Base-by-base conservation (phyloP, 2,329 filamentous ascomycete genomes). In the Alternaria conjuncta region DNA sequence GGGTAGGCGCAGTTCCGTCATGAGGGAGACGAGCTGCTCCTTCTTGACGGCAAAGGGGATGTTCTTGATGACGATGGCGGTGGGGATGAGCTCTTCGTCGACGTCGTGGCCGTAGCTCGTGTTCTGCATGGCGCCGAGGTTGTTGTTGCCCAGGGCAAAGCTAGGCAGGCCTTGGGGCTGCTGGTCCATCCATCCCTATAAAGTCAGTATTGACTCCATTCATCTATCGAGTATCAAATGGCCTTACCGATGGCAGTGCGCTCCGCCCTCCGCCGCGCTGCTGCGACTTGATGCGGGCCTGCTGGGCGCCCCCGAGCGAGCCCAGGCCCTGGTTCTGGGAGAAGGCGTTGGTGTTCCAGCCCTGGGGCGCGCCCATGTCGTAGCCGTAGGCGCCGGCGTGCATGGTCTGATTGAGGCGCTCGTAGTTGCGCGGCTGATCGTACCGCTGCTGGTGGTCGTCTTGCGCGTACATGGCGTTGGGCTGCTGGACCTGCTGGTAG, bases 31-130 rank as follows among this genome's bases (percentile, higher is more conserved):
- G 43, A 99, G 86, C 74, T 95, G 93, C 82, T 99, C 96, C 82
- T 98, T 98, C 81, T 97, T 94, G 61, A 98, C 94, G 26, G 96
- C 96, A 79, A 99, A 99, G 0, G 96, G 96, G 41, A 99, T 99
- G 79, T 99, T 99, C 84, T 99, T 99, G 82, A 99, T 98, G 63
- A 99, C 96, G 73, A 99, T 98, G 58, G 96, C 96, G 4, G 96
- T 99, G 3, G 95, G 95, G 63, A 99, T 99, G 64, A 99, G 88
- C 82, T 98, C 95, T 71, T 97, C 95, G 60, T 89, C 86, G 51
- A 89, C 87, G 62, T 85, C 84, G 41, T 84, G 83, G 60, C 81
- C 74, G 69, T 86, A 82, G 59, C 80, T 81, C 60, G 82, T 84
- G 78, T 73, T 79, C 74, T 78, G 71, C 64, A 75, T 71, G 43